phyloP scores from a whole-genome alignment of 1,284 basidiomycete genomes.

The Pseudomicrostroma phylloplanum region DNA sequence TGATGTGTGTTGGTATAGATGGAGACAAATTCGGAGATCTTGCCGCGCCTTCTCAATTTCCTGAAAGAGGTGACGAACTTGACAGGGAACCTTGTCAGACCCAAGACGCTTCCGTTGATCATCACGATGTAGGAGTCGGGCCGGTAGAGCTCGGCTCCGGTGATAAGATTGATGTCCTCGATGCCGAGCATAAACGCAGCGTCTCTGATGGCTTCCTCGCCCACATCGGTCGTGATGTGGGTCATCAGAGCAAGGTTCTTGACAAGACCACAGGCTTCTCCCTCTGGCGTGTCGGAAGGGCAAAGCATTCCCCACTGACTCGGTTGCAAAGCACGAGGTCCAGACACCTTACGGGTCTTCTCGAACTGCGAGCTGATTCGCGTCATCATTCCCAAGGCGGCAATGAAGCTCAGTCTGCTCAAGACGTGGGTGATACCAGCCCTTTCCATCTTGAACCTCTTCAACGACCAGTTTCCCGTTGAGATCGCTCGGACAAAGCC shows the following conservation, averaged over 20 bases:
- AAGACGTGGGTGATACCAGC: constrained; percentile 99
- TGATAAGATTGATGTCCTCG: constrained; percentile 88
- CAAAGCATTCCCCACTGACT: constrained; percentile 99
- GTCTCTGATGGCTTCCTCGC: constrained; percentile 85
- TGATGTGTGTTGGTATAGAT: constrained; percentile 97
- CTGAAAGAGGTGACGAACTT: constrained; percentile 87
- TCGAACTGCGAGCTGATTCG: constrained; percentile 98
- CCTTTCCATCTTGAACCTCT: constrained; percentile 99
- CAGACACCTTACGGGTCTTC: constrained; percentile 97
- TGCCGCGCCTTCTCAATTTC: constrained; percentile 79
- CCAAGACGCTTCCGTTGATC: constrained; percentile 93
- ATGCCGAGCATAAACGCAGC: constrained; percentile 90
- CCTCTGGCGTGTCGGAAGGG: constrained; percentile 97
- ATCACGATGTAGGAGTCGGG: constrained; percentile 86
- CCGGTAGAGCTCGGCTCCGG: constrained; percentile 92
- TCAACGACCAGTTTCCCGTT: constrained; percentile 97
- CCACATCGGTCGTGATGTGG: constrained; percentile 98
- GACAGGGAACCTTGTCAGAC: constrained; percentile 76
- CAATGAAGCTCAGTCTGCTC: constrained; percentile 89
- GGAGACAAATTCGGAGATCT: constrained; percentile 92
- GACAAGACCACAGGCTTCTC: constrained; percentile 96
- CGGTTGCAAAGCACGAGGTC: constrained; percentile 91
- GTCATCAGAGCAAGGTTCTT: constrained; percentile 99
- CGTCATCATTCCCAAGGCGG: constrained; percentile 99
- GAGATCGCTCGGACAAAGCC: constrained; percentile 97